Evolutionary conservation across 192 early-diverging fungal species (phyloP), one percentile per base, ranked within the genome.

Genomic region (Rhizoclosmatium sp.): DNA sequence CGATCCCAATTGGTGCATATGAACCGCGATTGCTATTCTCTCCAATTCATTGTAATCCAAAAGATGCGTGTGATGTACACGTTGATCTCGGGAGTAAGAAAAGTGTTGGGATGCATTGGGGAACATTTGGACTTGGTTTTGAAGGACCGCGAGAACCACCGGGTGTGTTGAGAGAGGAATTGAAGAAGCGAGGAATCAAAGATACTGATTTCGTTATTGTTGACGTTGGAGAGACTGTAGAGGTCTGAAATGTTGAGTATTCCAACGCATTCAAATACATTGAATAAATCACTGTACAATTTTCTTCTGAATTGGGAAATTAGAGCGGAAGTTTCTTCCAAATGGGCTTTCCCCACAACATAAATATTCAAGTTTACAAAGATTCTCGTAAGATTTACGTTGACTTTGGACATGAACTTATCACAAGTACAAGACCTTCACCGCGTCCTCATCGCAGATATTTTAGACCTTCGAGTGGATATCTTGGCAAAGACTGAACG

Each of bases 1-100:
- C 91, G 71, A 92, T 97, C 58, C 94, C 95, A 1, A 95, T 97
- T 71, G 95, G 95, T 9, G 94, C 95, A 0, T 96, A 95, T 69
- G 85, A 82, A 19, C 95, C 95, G 5, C 88, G 93, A 54, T 84
- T 80, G 80, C 90, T 92, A 82, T 91, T 95, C 86, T 90, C 89
- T 2, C 82, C 89, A 5, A 86, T 95, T 74, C 95, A 96, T 81
- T 92, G 89, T 68, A 87, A 85, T n/a, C 93, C 94, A 2, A 91
- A 93, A 70, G 94, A 95, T 75, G 92, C 94, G 3, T 92, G 95
- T 3, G 81, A 91, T 9, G 85, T 97, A 41, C 95, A 97, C 75
- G 4, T 47, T 2, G 75, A 76, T 49, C 31, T 76, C 5, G 64
- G 48, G n/a, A 46, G 39, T 42, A 48, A 49, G 19, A 76, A 76